These are phyloP conservation scores for Trichoderma gracile DNA, from an alignment of 2,329 filamentous ascomycete species.

Conservation along the genomic window DNA sequence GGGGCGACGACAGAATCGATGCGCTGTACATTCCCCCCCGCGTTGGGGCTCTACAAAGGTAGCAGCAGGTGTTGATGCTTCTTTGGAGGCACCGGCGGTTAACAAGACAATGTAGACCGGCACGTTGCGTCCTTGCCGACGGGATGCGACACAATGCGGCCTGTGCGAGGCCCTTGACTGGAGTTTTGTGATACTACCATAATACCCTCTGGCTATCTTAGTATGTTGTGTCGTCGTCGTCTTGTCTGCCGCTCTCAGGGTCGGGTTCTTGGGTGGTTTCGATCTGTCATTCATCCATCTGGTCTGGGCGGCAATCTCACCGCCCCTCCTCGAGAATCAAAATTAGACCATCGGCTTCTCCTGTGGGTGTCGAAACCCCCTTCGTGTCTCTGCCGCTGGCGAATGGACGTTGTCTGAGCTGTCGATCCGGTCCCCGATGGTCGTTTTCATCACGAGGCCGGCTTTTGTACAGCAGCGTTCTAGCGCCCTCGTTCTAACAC, in stretches of 20 bases:
- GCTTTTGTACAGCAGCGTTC: not conserved
- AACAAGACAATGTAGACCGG: not conserved
- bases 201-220: too few species aligned
- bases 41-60: not conserved
- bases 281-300: conserved; percentile 18
- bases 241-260: too few species aligned
- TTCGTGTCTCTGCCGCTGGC: not conserved
- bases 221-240: too few species aligned
- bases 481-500: conserved; percentile 1
- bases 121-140: not conserved
- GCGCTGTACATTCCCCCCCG: not conserved
- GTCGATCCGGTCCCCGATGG: conserved; percentile 8
- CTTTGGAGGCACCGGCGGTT: not conserved
- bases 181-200: not conserved
- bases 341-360: conserved; percentile 2
- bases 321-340: not conserved
- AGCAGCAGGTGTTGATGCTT: not conserved
- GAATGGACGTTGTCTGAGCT: not conserved
- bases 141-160: not conserved
- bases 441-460: not conserved
- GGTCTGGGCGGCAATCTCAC: conserved; percentile 12
- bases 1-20: too few species aligned
- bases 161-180: not conserved
- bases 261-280: not conserved
- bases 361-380: not conserved